A percentile compares a stretch with the other conserved stretches of the same genome.
phyloP scores from a whole-genome alignment of 2,329 filamentous ascomycete genomes.

The Pleurostoma richardsiae region DNA sequence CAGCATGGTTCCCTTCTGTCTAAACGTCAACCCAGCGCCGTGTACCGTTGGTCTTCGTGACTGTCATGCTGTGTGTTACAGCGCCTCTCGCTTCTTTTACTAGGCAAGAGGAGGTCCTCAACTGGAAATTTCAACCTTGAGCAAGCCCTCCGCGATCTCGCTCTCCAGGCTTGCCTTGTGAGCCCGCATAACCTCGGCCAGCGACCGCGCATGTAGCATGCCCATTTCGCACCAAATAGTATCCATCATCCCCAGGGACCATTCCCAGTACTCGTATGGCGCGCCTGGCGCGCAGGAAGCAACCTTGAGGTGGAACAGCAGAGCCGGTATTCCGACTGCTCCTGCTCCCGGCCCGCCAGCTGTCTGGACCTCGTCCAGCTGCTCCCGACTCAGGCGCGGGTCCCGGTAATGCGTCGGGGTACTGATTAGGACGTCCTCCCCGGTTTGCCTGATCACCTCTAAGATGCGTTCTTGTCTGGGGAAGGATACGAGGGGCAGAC shows the following conservation, averaged over 20 bases:
- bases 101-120: no score
- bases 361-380: conserved; percentile 24
- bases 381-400: conserved; percentile 27
- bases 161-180: conserved; percentile 13
- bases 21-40: no score
- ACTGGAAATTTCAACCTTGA: background rate
- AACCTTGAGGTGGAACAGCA: conserved; percentile 42
- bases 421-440: conserved; percentile 39
- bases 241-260: conserved; percentile 38
- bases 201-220: conserved; percentile 41
- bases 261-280: conserved; percentile 33
- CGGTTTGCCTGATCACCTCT: conserved; percentile 28
- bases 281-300: conserved; percentile 42
- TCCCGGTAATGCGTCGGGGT: conserved; percentile 48
- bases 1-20: no score
- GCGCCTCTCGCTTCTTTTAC: no score
- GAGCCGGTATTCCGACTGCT: conserved; percentile 39
- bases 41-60: no score
- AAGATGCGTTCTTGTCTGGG: conserved; percentile 23
- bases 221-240: conserved; percentile 46
- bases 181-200: conserved; percentile 29
- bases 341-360: conserved; percentile 36
- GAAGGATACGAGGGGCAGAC: conserved; percentile 21
- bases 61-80: no score
- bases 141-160: conserved; percentile 5